A percentile compares a stretch with the other conserved stretches of the same genome.
Conservation (phyloP, 140 eudicot genomes). For the Senecio squalidus region DNA sequence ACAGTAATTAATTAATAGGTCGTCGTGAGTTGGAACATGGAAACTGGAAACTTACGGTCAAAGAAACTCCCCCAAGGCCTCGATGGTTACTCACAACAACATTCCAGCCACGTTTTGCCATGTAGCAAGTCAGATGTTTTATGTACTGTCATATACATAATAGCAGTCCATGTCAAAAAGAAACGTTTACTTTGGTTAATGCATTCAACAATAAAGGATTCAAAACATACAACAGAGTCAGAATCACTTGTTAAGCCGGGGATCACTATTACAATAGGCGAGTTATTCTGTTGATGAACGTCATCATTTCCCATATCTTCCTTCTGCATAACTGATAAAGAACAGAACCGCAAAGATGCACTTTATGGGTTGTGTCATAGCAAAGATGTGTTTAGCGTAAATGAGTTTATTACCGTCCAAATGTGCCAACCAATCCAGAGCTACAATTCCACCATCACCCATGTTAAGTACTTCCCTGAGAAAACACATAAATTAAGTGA, state of each 20-base stretch:
- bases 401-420: constrained; percentile 43
- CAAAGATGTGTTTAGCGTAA: neutral
- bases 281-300: constrained; percentile 40
- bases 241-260: constrained; percentile 93
- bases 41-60: constrained; percentile 51
- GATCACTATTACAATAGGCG: constrained; percentile 67
- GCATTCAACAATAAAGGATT: neutral
- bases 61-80: constrained; percentile 88
- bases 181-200: neutral
- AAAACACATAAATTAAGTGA: constrained; percentile 4
- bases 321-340: constrained; percentile 32
- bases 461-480: constrained; percentile 65
- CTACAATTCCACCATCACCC: constrained; percentile 94
- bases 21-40: neutral
- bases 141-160: constrained; percentile 47
- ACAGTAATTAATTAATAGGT: neutral
- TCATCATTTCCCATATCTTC: constrained; percentile 27
- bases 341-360: constrained; percentile 1
- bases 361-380: neutral
- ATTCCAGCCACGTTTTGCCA: constrained; percentile 79
- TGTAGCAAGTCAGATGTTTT: constrained; percentile 64
- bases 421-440: constrained; percentile 75
- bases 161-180: constrained; percentile 4
- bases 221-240: constrained; percentile 56
- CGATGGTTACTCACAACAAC: constrained; percentile 95